A percentile compares a stretch with the other conserved stretches of the same genome.
Evolutionary conservation across 129 eudicot species (phyloP).

Genomic region (Flaveria ramosissima): DNA sequence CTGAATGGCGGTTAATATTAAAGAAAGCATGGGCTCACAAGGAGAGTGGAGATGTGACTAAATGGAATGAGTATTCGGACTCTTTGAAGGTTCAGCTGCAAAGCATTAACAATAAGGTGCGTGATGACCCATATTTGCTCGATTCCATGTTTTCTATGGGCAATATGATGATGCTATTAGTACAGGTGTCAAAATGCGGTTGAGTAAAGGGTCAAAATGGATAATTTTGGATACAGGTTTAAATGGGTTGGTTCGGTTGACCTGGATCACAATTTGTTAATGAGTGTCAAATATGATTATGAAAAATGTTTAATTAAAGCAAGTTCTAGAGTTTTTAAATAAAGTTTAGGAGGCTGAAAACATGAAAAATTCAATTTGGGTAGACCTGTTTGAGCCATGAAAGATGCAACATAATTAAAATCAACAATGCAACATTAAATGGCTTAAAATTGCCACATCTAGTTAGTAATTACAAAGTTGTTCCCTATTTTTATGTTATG

Average conservation of each 20-base stretch:
- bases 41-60: conserved; percentile 46
- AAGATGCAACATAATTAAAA: too few species aligned
- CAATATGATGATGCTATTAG: not conserved
- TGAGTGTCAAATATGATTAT: too few species aligned
- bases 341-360: too few species aligned
- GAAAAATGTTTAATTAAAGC: too few species aligned
- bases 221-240: too few species aligned
- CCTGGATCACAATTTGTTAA: not conserved
- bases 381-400: too few species aligned
- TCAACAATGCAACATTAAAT: too few species aligned
- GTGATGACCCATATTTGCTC: conserved; percentile 12
- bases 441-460: too few species aligned
- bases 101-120: conserved; percentile 70
- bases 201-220: not conserved
- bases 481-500: too few species aligned
- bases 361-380: too few species aligned
- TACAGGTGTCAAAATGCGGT: not conserved
- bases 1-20: conserved; percentile 61
- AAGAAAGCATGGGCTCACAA: conserved; percentile 58
- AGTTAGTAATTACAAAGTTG: too few species aligned
- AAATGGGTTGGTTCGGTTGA: not conserved
- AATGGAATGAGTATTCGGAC: conserved; percentile 67
- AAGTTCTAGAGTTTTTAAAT: too few species aligned
- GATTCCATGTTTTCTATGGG: not conserved
- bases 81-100: conserved; percentile 59